Percentiles rank a stretch among this genome's conserved stretches.
phyloP scores from a whole-genome alignment of 768 basidiomycete species.

The Rhodotorula taiwanensis region DNA sequence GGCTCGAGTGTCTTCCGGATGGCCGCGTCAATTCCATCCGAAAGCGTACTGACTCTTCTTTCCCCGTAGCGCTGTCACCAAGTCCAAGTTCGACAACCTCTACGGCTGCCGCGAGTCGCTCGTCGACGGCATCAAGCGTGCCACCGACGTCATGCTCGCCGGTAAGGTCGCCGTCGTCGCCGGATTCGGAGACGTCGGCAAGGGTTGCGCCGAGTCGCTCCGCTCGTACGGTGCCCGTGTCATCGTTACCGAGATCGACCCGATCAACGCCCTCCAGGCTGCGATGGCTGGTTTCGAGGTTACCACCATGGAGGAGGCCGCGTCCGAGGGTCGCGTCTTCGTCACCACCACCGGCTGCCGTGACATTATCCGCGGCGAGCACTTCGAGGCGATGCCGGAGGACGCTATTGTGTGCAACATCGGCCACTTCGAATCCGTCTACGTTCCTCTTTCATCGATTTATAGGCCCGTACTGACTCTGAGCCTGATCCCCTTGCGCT shows the following conservation, averaged over 20 bases:
- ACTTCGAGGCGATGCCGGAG: constrained; percentile 91
- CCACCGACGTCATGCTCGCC: constrained; percentile 99
- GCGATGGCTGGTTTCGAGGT: constrained; percentile 99
- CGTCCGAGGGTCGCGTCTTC: constrained; percentile 78
- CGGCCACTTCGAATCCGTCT: too few relatives aligned
- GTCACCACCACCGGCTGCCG: constrained; percentile 98
- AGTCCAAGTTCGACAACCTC: constrained; percentile 94
- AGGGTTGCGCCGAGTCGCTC: constrained; percentile 96
- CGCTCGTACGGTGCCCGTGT: constrained; percentile 96
- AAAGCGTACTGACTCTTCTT: not conserved
- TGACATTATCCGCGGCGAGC: constrained; percentile 87
- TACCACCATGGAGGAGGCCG: constrained; percentile 96
- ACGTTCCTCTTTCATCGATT: too few relatives aligned
- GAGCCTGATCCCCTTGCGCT: too few relatives aligned
- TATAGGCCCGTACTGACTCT: not conserved
- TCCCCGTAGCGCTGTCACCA: constrained; percentile 79
- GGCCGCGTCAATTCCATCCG: not conserved
- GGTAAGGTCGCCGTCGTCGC: constrained; percentile 99
- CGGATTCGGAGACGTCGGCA: constrained; percentile 97
- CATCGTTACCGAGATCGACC: constrained; percentile 94
- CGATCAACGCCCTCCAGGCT: constrained; percentile 99
- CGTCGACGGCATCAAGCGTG: constrained; percentile 99
- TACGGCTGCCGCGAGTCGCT: constrained; percentile 99
- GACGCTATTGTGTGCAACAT: constrained; percentile 93
- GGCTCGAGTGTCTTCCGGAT: too few relatives aligned